Evolutionary conservation across 441 rosid species (phyloP).

Genomic region (Gossypium lobatum): DNA sequence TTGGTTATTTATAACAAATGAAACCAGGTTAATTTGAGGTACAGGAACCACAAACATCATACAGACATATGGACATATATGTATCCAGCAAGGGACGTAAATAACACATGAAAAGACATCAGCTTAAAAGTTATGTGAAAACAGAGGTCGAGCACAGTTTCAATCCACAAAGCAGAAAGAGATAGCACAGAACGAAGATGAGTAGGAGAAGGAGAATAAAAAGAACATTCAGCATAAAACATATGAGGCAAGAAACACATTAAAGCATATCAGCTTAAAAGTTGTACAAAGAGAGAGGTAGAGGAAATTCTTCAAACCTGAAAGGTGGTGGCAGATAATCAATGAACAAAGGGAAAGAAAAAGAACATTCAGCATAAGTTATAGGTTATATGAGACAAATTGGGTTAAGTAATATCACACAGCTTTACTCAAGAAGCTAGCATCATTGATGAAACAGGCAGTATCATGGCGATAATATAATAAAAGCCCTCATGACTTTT

Average conservation of each 20-base stretch:
- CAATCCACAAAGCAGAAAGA: neutral
- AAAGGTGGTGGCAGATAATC: neutral
- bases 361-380: constrained; percentile 1
- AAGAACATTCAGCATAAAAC: neutral
- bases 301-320: neutral
- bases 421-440: neutral
- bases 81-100: neutral
- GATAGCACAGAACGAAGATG: neutral
- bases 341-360: neutral
- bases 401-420: neutral
- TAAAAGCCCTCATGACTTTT: neutral
- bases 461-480: neutral
- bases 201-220: neutral
- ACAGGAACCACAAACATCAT: neutral
- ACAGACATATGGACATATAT: neutral
- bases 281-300: neutral
- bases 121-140: neutral
- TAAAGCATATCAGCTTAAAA: constrained; percentile 5
- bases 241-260: neutral
- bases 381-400: neutral
- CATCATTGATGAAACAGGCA: neutral
- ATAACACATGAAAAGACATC: constrained; percentile 2
- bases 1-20: neutral
- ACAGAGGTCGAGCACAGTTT: neutral
- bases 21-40: neutral